Base-by-base conservation (phyloP, 2,329 filamentous ascomycete species). In the Monosporascus sp. region DNA sequence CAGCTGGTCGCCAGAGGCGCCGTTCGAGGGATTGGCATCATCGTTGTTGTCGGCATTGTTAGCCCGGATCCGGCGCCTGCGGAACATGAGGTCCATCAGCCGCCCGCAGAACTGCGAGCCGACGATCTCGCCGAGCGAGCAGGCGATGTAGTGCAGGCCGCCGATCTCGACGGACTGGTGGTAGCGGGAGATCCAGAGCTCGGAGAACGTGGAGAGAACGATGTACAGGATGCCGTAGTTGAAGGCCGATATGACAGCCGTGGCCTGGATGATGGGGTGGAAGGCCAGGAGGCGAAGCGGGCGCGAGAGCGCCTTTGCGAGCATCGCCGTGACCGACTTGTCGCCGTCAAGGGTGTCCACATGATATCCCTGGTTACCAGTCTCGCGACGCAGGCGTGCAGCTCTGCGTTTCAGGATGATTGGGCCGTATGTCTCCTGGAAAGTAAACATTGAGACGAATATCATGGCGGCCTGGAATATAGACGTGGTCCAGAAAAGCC, bases 221-320 rank as follows among this genome's bases (percentile, higher is more conserved):
- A 88, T 78, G 53, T 87, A 88, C 63, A 87, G 78, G 1, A 85
- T 65, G 0, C 85, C 84, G 57, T 85, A 87, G 17, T 81, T 69
- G 57, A 83, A 81, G 1, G 79, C 84, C 59, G 78, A 77, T 59
- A 84, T 80, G 9, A 79, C 44, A 0, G 82, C 75, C 0, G 81
- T 64, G 24, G 79, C 72, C 60, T 84, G 81, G 26, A 87, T 76
- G 54, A 85, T 84, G 11, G 82, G 80, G 51, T 87, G 82, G 1
- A 81, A 83, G 7, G 62, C 59, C 0, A 87, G 70, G 4, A 87
- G 72, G 2, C 76, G 74, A 51, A 85, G 74, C 0, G 84, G 84
- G 0, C 84, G 75, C 7, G 77, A 68, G 41, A 85, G 59, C 3
- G 78, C 74, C 6, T 59, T 59, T 1, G 44, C 50, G 2, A 75